Evolutionary conservation across 345 rosid genomes (phyloP), one percentile per base, ranked within the genome.

Genomic region (Excoecaria cochinchinensis): DNA sequence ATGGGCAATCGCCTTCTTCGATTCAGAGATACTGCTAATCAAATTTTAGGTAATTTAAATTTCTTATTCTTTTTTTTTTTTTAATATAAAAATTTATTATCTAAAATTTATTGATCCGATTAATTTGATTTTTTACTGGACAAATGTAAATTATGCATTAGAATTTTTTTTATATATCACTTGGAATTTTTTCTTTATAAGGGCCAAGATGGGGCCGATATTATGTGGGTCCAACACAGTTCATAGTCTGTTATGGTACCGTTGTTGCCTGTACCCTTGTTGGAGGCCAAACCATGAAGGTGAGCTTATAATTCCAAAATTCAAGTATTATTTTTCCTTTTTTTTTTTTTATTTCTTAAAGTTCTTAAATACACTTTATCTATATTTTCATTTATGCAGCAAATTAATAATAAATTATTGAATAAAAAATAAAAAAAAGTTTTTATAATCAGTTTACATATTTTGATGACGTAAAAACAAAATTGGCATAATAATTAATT

Each of bases 241-340:
- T 94, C 85, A 78, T 83, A 53, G 92, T 90, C 15, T 91, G 97
- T 65, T 90, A 86, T 55, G 97, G 97, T 65, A 92, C 91, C 61
- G 97, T 95, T 39, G 89, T 95, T 9, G 91, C 84, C 25, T 80
- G 75, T 70, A 82, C 86, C 2, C 97, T 95, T 46, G 82, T 95
- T 1, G 99, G 99, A 40, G 97, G 99, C 4, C 86, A 91, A 64
- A 87, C 94, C 82, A 80, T 91, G 75, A 94, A 90, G 92, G 95
- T 88, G 42, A 44, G 14, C 8, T 61, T 55, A 46, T 2, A 3
- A 3, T 17, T 8, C 5, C 53, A 2, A 19, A 57, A 46, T 11
- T 31, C 6, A 36, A 15, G 1, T 61, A 38, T 4, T 60, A 0
- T 4, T 11, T 39, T n/a, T n/a, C n/a, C n/a, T n/a, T 44, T 82